A percentile compares a stretch with the other conserved stretches of the same genome.
Conservation (phyloP, 2,329 filamentous ascomycete genomes). For the Neofusicoccum umdonicola region DNA sequence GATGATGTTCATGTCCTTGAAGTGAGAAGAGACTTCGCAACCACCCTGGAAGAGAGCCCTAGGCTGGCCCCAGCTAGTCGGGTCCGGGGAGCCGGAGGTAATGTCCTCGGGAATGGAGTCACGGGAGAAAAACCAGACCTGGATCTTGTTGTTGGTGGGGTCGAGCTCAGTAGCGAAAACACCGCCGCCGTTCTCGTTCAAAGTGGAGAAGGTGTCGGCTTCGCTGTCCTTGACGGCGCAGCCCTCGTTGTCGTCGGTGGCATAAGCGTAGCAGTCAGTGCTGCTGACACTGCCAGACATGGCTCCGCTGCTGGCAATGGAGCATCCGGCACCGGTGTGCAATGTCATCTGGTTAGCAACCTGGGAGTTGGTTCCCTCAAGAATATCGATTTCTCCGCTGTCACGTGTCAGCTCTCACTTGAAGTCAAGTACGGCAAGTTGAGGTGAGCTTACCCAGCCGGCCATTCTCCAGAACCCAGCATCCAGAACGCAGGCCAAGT, state of each 20-base stretch:
- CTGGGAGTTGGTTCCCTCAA: slow-evolving; percentile 48
- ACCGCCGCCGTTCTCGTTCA: slow-evolving; percentile 50
- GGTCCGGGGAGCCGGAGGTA: slow-evolving; percentile 58
- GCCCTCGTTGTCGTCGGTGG: slow-evolving; percentile 38
- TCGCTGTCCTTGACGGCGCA: slow-evolving; percentile 43
- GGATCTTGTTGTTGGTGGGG: slow-evolving; percentile 57
- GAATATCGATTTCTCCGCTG: slow-evolving; percentile 48
- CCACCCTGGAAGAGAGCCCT: slow-evolving; percentile 64
- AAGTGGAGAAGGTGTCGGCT: slow-evolving; percentile 45
- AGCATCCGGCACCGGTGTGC: slow-evolving; percentile 47
- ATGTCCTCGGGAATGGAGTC: slow-evolving; percentile 64
- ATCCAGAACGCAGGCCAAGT: slow-evolving; percentile 49
- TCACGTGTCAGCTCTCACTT: neutral
- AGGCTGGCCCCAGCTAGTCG: slow-evolving; percentile 67
- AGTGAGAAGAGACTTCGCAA: slow-evolving; percentile 71
- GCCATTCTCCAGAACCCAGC: slow-evolving; percentile 35
- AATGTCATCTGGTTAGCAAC: slow-evolving; percentile 46
- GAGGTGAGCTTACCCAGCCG: slow-evolving; percentile 21
- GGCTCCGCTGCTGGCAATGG: slow-evolving; percentile 38
- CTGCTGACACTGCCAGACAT: slow-evolving; percentile 52
- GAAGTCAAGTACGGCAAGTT: neutral
- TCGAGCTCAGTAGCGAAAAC: slow-evolving; percentile 63
- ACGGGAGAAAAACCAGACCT: slow-evolving; percentile 81
- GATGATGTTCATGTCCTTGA: slow-evolving; percentile 71
- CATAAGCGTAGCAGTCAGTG: slow-evolving; percentile 49